phyloP scores from a whole-genome alignment of 2,329 filamentous ascomycete genomes.

The Pseudocercospora fijiensis region DNA sequence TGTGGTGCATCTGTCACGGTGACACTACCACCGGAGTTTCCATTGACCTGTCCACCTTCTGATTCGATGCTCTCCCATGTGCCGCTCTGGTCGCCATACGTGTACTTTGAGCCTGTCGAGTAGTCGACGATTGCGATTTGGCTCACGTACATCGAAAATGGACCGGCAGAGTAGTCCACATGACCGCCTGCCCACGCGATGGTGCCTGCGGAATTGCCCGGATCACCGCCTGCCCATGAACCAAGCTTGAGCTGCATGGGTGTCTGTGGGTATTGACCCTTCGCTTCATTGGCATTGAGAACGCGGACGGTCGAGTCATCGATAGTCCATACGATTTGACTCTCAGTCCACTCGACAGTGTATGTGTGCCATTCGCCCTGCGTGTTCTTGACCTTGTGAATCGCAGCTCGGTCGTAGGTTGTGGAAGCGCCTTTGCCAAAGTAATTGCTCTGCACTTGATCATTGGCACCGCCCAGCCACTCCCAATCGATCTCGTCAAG shows the following conservation, averaged over 20 bases:
- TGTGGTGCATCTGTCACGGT: conserved; percentile 58
- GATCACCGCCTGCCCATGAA: conserved; percentile 86
- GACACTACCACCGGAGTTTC: conserved; percentile 55
- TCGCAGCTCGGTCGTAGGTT: conserved; percentile 83
- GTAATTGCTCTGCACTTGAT: conserved; percentile 92
- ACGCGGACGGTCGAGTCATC: conserved; percentile 75
- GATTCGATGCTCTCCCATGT: conserved; percentile 79
- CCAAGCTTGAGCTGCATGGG: conserved; percentile 95
- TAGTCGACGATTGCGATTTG: conserved; percentile 81
- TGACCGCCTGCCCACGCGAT: conserved; percentile 85
- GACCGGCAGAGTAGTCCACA: conserved; percentile 79
- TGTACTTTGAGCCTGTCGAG: conserved; percentile 83
- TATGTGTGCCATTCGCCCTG: conserved; percentile 81
- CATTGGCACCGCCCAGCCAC: conserved; percentile 77
- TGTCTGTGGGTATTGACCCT: conserved; percentile 84
- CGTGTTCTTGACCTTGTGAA: conserved; percentile 66
- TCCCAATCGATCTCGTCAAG: conserved; percentile 98
- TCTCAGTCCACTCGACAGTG: conserved; percentile 84
- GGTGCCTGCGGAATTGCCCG: conserved; percentile 74
- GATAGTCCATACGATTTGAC: conserved; percentile 83
- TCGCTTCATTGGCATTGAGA: conserved; percentile 67
- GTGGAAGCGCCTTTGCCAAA: conserved; percentile 89
- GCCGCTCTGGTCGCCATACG: conserved; percentile 75
- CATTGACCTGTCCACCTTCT: conserved; percentile 68
- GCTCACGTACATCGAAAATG: conserved; percentile 82